These are phyloP conservation scores for Coemansia sp. DNA, from an alignment of 192 early-diverging fungal genomes.

Conservation along the genomic window DNA sequence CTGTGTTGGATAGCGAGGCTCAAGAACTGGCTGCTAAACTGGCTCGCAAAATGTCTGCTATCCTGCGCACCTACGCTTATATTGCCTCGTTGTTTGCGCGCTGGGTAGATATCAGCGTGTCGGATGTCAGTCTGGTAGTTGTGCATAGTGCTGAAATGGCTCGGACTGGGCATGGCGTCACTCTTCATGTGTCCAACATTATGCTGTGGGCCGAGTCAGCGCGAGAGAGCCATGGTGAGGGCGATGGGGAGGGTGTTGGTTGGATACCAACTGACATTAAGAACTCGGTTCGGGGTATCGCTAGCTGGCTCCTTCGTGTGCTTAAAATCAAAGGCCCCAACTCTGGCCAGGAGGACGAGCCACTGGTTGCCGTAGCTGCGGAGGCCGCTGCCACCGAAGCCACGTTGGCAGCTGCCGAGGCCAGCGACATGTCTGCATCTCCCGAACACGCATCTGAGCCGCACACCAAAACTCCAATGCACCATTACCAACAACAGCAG, in stretches of 20 bases:
- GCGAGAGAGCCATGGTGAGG: conserved; percentile 18
- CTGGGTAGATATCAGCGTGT: conserved; percentile 45
- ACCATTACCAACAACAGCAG: neutral
- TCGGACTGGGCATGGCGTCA: conserved; percentile 42
- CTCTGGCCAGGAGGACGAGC: neutral
- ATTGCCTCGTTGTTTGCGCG: conserved; percentile 44
- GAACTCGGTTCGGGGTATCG: conserved; percentile 23
- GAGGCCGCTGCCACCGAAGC: neutral
- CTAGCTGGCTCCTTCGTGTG: conserved; percentile 26
- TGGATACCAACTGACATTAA: conserved; percentile 24
- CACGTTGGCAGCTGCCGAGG: neutral
- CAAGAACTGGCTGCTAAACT: conserved; percentile 31
- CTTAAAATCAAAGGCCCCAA: conserved; percentile 6
- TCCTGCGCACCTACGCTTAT: conserved; percentile 45
- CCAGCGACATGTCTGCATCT: neutral
- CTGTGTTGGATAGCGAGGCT: conserved; percentile 24
- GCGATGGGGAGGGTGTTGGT: no score
- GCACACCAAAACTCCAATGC: neutral
- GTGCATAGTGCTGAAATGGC: conserved; percentile 40
- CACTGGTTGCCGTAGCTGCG: neutral
- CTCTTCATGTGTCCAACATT: conserved; percentile 27
- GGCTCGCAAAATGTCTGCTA: conserved; percentile 33
- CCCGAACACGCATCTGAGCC: neutral
- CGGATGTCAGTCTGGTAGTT: conserved; percentile 35
- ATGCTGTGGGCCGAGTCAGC: conserved; percentile 48